Evolutionary conservation across 2,329 filamentous ascomycete genomes (phyloP), one percentile per base, ranked within the genome.

Genomic region (Pyrenochaeta sp.): DNA sequence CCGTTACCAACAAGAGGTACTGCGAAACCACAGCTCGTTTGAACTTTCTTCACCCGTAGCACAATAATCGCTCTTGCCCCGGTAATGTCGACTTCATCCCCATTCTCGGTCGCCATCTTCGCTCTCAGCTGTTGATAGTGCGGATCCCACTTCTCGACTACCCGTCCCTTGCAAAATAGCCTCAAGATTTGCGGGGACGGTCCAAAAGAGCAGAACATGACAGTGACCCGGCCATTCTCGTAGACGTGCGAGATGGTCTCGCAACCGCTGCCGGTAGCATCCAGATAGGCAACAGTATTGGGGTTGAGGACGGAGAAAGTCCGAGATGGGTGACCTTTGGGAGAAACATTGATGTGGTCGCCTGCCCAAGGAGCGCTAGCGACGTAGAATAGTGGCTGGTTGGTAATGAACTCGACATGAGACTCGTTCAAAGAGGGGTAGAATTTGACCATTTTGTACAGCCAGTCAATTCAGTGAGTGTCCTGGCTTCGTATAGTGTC

Each of bases 181-280:
- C 89, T 80, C 73, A 90, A 72, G 68, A 91, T 91, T 53, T 86
- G 81, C 15, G 89, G 88, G 0, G 79, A 71, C 3, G 79, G 65
- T 1, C 84, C 85, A 62, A 90, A 91, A 24, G 85, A 88, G 73
- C 85, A 89, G 78, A 93, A 92, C 83, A 92, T 88, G 70, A 93
- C 78, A 5, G 90, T 92, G 19, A 91, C 84, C 15, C 91, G 85
- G 30, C 88, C 89, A 68, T 93, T 93, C 71, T 94, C 91, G 72
- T 91, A 88, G 10, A 91, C 77, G 69, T 93, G 91, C 4, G 86
- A 83, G 59, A 93, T 89, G 2, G 91, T 93, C 79, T 94, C 91
- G 69, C 84, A 88, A 25, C 91, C 91, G 32, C 88, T 91, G 30
- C 91, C 91, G 1, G 88, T 92, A 59, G 88, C 85, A 71, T 93